phyloP scores from a whole-genome alignment of 1,284 basidiomycete species.

The Ganoderma leucocontextum region DNA sequence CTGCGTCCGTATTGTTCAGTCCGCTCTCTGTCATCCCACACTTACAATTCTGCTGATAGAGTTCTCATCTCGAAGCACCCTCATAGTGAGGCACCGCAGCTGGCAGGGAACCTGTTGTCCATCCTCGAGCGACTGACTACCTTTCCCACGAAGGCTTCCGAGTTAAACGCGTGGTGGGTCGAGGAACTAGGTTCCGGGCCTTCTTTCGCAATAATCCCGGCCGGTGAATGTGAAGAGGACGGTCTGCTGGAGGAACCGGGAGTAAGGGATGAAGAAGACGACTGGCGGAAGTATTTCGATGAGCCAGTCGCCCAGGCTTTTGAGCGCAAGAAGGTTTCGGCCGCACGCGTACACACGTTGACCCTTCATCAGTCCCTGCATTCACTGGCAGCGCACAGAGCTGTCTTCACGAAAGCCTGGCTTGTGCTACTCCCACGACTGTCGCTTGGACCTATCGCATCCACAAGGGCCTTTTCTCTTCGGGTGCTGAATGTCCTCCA shows the following conservation, averaged over 20 bases:
- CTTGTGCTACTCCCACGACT: constrained; percentile 72
- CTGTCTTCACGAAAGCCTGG: constrained; percentile 85
- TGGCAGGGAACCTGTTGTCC: constrained; percentile 73
- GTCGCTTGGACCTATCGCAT: constrained; percentile 48
- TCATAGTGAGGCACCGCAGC: constrained; percentile 48
- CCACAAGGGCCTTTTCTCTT: constrained; percentile 57
- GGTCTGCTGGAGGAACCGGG: constrained; percentile 49
- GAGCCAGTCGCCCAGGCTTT: constrained; percentile 55
- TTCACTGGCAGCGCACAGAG: constrained; percentile 75
- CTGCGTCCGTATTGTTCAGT: constrained; percentile 60
- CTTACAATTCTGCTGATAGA: constrained; percentile 28
- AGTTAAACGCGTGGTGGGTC: constrained; percentile 91
- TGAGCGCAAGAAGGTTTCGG: constrained; percentile 45
- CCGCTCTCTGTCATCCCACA: background rate
- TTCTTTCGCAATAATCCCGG: constrained; percentile 55
- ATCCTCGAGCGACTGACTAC: constrained; percentile 83
- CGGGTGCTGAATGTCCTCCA: constrained; percentile 85
- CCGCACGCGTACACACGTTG: constrained; percentile 64
- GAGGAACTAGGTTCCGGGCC: constrained; percentile 73
- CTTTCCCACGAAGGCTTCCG: constrained; percentile 79
- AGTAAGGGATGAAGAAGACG: constrained; percentile 60
- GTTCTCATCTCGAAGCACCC: constrained; percentile 34
- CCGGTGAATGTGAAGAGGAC: constrained; percentile 39
- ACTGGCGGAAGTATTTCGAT: constrained; percentile 87
- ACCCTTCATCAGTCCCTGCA: constrained; percentile 81